Evolutionary conservation across 139 green algal genomes (phyloP), one percentile per base, ranked within the genome.

Genomic region (Coelastrella sp.): DNA sequence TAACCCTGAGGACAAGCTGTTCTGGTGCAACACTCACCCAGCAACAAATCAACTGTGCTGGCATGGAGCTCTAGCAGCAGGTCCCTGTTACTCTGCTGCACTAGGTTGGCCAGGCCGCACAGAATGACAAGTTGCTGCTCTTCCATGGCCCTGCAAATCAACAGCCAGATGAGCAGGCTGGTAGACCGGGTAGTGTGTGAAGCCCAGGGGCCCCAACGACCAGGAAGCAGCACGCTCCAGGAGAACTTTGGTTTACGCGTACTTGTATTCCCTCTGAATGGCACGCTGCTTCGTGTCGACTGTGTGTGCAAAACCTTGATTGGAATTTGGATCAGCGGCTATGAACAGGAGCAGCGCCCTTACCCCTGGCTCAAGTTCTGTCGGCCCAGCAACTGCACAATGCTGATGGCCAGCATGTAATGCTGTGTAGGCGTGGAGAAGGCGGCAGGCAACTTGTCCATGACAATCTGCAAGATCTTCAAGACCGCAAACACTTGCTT

Each of bases 51-150:
- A 6, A 91, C 78, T 13, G 79, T 85, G 87, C 87, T 80, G 17
- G 87, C 87, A 73, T 91, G 87, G 54, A 91, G 59, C 87, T 87
- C 65, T 13, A 64, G 32, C 87, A 91, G 65, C 66, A 91, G 78
- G 16, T 79, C 7, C 14, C 56, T 64, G 47, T 81, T 11, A 17
- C 87, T 60, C 5, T 83, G 73, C 5, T 47, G 47, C 16, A 71
- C 8, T 23, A 90, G 59, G 56, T n/a, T 7, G 58, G 58, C n/a
- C 73, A 90, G 56, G 85, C 85, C 73, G 60, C 85, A 90, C 58
- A 80, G 68, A 4, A 83, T 23, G 7, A n/a, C 22, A n/a, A 83
- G 58, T 22, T 84, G 73, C 56, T 84, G 85, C 5, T 90, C 85
- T 8, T 77, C 59, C 5, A 84, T 8, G 3, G 23, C 68, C 57